phyloP scores from a whole-genome alignment of 1,139 yeast species.

The Taphrina confusa region DNA sequence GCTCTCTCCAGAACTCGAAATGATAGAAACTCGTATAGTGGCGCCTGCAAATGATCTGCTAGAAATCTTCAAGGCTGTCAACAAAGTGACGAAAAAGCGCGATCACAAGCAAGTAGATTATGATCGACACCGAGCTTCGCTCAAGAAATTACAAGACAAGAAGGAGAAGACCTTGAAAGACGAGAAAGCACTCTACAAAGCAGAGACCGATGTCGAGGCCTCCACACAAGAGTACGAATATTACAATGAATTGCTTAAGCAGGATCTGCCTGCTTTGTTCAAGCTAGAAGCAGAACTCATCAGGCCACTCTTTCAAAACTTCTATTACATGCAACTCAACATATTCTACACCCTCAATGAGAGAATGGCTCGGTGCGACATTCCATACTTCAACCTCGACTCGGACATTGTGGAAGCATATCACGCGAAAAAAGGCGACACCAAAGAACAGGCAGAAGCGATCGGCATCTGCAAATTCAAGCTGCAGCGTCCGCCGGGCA shows the following conservation, averaged over 20 bases:
- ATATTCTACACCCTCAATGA: slow-evolving; percentile 88
- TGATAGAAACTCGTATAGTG: slow-evolving; percentile 85
- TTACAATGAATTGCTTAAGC: slow-evolving; percentile 89
- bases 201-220: slow-evolving; percentile 83
- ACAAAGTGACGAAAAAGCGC: slow-evolving; percentile 93
- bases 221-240: slow-evolving; percentile 96
- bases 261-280: slow-evolving; percentile 82
- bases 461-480: slow-evolving; percentile 87
- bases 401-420: slow-evolving; percentile 78
- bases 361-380: slow-evolving; percentile 92
- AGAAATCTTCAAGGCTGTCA: slow-evolving; percentile 72
- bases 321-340: slow-evolving; percentile 96
- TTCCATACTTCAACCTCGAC: slow-evolving; percentile 83
- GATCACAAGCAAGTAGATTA: slow-evolving; percentile 93
- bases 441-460: slow-evolving; percentile 84
- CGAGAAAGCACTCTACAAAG: slow-evolving; percentile 83
- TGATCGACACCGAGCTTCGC: slow-evolving; percentile 74
- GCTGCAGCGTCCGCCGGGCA: slow-evolving; percentile 50
- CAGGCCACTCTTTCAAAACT: slow-evolving; percentile 86
- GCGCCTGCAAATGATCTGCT: slow-evolving; percentile 90
- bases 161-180: slow-evolving; percentile 82
- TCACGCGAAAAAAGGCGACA: slow-evolving; percentile 76
- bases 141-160: slow-evolving; percentile 73
- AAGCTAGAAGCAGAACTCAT: slow-evolving; percentile 88
- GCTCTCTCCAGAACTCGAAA: slow-evolving; percentile 86